Base-by-base conservation (phyloP, 176 grass and related monocot genomes). In the Phoenix dactylifera region DNA sequence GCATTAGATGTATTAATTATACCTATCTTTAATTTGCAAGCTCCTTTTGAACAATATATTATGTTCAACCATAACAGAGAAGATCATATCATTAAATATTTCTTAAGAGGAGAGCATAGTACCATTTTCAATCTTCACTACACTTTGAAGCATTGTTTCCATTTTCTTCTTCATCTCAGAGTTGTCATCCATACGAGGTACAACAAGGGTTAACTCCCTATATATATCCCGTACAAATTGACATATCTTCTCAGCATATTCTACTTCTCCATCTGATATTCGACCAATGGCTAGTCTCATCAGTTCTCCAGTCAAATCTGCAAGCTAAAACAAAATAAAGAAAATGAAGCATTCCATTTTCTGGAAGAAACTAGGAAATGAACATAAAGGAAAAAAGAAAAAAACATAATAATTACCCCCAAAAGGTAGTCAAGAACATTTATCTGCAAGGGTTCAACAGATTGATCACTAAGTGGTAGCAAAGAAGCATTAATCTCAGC, bases 101-200 rank as follows among this genome's bases (percentile, higher is more conserved):
- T 39, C 35, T 1, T 12, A 22, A 70, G 57, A 65, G n/a, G 80
- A 72, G 22, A 65, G 39, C n/a, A 18, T 20, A 9, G 25, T 97
- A 97, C 92, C 92, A 76, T 97, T 97, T 78, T 97, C 92, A 78
- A 97, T 97, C 83, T 97, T 97, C 49, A 91, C 83, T 23, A 83
- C 74, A 32, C 92, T 97, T 75, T 97, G 92, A 57, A 85, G 84
- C 92, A 97, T 91, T 52, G 73, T 72, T 78, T 97, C 92, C 92
- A 91, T 97, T 79, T 97, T 97, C 81, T 97, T 97, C 84, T 97
- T 97, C 92, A 97, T 91, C 72, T 97, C 92, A 51, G 2, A 71
- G 67, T 83, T 87, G 30, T 97, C 87, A 80, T 97, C 92, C 92
- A 97, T 97, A 64, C 85, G 65, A 77, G 87, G 87, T n/a, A 82